Evolutionary conservation across 2,329 filamentous ascomycete genomes (phyloP), one percentile per base, ranked within the genome.

Genomic region (Aspergillus novoparasiticus): DNA sequence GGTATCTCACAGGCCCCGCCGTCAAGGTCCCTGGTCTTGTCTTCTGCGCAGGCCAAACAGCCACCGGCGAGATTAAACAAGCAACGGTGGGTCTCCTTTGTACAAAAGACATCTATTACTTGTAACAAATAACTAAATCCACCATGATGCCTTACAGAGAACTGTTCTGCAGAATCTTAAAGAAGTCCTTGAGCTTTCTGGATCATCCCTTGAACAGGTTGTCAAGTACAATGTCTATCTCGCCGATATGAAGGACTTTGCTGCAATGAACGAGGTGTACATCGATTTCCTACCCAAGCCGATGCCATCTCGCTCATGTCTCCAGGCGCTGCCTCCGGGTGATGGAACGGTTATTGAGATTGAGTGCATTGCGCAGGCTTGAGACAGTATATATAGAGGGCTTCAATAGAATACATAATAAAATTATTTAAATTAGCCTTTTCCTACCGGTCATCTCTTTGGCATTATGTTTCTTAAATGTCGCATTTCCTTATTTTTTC

Each of bases 171-270:
- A 80, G 59, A 89, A 89, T 75, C 79, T 90, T 4, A 85, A 80
- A 26, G 82, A 81, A 2, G 82, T 90, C 1, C 84, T 90, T n/a
- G 81, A 85, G 64, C 86, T 83, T 5, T 84, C 86, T 0, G 87
- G 86, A 0, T 85, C 83, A 26, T 82, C 78, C 60, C 76, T 89
- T n/a, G 77, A 84, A 11, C 86, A 89, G 41, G 83, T 86, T 0
- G 82, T 90, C 73, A 90, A 90, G 75, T 83, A 87, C 69, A 90
- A 89, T 69, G 80, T 90, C 53, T 91, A 87, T 72, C 75, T 90
- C 6, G 85, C 84, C 0, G 83, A 83, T 63, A 90, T 90, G 87
- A 79, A 83, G 56, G 81, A 90, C 73, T 90, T 89, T 71, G 81
- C 79, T 75, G 88, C 87, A 76, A 92, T 96, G 89, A 96, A 96